phyloP scores from a whole-genome alignment of 2,329 filamentous ascomycete species.

The Paramyrothecium sp. region DNA sequence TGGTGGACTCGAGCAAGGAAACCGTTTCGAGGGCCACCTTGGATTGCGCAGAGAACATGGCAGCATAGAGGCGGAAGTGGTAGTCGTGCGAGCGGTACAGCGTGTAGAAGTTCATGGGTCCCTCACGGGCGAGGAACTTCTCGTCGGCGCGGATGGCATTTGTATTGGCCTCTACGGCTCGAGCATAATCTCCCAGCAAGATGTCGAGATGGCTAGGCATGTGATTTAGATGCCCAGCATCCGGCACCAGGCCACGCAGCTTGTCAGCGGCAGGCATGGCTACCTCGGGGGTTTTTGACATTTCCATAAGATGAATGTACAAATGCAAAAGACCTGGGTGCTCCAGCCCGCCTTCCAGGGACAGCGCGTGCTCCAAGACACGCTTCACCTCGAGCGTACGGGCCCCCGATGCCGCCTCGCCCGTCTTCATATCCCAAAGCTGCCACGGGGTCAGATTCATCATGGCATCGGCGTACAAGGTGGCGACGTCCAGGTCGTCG shows the following conservation, averaged over 20 bases:
- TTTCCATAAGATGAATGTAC: constrained; percentile 78
- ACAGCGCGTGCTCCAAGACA: constrained; percentile 46
- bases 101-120: constrained; percentile 71
- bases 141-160: constrained; percentile 68
- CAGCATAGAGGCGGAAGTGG: constrained; percentile 74
- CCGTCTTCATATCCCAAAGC: constrained; percentile 38
- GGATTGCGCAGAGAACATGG: constrained; percentile 73
- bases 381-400: constrained; percentile 29
- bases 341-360: constrained; percentile 29
- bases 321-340: constrained; percentile 74
- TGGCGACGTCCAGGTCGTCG: constrained; percentile 35
- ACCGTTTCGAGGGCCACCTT: constrained; percentile 61
- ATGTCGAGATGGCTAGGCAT: constrained; percentile 71
- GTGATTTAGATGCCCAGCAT: constrained; percentile 69
- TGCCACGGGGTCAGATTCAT: constrained; percentile 49
- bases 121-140: constrained; percentile 58
- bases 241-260: constrained; percentile 64
- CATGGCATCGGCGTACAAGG: constrained; percentile 39
- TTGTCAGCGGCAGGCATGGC: constrained; percentile 60
- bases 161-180: constrained; percentile 65
- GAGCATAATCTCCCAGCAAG: constrained; percentile 68
- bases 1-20: constrained; percentile 54
- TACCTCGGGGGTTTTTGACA: constrained; percentile 65
- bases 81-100: constrained; percentile 74
- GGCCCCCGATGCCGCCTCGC: constrained; percentile 27